Base-by-base conservation (phyloP, 176 grass and related monocot genomes). In the Paspalum vaginatum region DNA sequence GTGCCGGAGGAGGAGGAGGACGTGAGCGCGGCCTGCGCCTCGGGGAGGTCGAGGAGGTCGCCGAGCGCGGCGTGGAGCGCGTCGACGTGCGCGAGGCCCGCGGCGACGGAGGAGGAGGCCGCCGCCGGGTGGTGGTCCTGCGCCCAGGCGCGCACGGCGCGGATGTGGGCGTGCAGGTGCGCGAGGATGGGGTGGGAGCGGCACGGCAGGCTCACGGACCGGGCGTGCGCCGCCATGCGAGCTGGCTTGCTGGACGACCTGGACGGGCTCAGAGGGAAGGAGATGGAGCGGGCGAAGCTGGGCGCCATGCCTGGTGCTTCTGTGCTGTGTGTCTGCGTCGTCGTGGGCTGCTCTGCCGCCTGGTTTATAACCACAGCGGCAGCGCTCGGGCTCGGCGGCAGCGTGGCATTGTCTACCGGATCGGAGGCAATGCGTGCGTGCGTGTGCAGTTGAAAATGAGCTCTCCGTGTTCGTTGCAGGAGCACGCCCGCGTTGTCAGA, bases 211-310 rank as follows among this genome's bases (percentile, higher is more conserved):
- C 87, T 90, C 5, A 83, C 72, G 0, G 89, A 90, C 0, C 91
- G 94, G 6, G 75, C 78, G 70, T 87, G 88, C 32, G 32, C 32
- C 32, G 32, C 32, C 32, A 32, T 32, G 32, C 32, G 32, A 32
- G 32, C 32, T 32, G 32, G 32, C 32, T 32, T 32, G 32, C 32
- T 2, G 68, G 41, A 76, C 0, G 65, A 85, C 44, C 85, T 72
- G 0, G 73, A 72, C 0, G 91, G 91, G 72, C 87, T 95, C 4
- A 95, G 86, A 2, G 94, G 89, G 61, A 94, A 70, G 20, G 94
- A 94, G 55, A 94, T 87, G 45, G 91, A 92, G 6, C 94, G 94
- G 5, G 25, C 81, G 53, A 97, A 97, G 68, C 63, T 79, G 2
- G 83, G 57, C 45, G 89, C 87, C 94, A 97, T 85, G 63, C 18